Percentiles rank a stretch among this genome's conserved stretches.
Conservation (phyloP, 140 eudicot species). For the Oenanthe javanica region DNA sequence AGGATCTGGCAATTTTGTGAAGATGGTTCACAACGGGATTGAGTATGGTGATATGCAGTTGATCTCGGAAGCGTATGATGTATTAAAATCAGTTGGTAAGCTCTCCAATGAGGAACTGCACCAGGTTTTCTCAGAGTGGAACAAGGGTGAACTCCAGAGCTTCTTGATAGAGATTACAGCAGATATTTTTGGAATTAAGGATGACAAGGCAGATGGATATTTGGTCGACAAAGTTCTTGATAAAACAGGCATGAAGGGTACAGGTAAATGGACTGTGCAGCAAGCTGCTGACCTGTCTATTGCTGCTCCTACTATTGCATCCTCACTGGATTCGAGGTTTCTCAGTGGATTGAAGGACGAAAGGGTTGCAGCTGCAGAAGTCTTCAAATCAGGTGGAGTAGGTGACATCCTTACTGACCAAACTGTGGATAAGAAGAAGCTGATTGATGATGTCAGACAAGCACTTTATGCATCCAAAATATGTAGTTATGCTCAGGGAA, state of each 20-base stretch:
- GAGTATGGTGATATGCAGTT: slow-evolving; percentile 69
- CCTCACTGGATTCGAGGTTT: slow-evolving; percentile 57
- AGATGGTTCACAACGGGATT: slow-evolving; percentile 64
- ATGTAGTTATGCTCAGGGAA: slow-evolving; percentile 64
- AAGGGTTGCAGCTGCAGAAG: slow-evolving; percentile 52
- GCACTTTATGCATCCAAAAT: slow-evolving; percentile 61
- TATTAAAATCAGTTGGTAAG: slow-evolving; percentile 52
- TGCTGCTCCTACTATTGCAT: slow-evolving; percentile 57
- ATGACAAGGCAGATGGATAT: slow-evolving; percentile 50
- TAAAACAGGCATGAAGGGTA: slow-evolving; percentile 66
- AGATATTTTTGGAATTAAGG: slow-evolving; percentile 55
- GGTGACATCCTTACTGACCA: slow-evolving; percentile 31
- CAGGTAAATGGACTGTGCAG: slow-evolving; percentile 63
- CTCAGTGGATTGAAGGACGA: slow-evolving; percentile 66
- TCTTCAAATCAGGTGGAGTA: slow-evolving; percentile 46
- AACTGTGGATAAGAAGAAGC: slow-evolving; percentile 39
- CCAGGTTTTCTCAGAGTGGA: slow-evolving; percentile 56
- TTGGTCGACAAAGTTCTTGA: slow-evolving; percentile 59
- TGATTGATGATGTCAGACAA: slow-evolving; percentile 52
- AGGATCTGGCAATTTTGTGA: slow-evolving; percentile 60
- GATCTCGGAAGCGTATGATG: slow-evolving; percentile 62
- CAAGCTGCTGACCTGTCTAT: slow-evolving; percentile 66
- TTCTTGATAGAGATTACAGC: slow-evolving; percentile 60
- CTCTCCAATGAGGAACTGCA: slow-evolving; percentile 52
- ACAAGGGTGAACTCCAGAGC: slow-evolving; percentile 58